These are phyloP conservation scores for Hansenula lynferdii DNA, from an alignment of 1,139 yeast genomes.

Conservation along the genomic window DNA sequence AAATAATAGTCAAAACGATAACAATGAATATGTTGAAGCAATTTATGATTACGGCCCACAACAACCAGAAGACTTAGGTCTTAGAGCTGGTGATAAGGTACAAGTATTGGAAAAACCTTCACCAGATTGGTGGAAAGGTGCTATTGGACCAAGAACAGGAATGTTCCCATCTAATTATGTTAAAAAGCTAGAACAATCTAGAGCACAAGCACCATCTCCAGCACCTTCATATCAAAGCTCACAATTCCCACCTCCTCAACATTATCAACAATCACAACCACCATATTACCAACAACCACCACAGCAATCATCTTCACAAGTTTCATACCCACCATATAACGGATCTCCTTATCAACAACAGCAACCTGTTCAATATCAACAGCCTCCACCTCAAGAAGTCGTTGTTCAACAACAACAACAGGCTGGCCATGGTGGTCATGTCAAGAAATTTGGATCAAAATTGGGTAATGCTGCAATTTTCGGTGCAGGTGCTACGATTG, in stretches of 20 bases:
- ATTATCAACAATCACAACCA: constrained; percentile 8
- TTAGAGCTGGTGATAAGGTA: constrained; percentile 63
- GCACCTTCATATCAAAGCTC: constrained; percentile 14
- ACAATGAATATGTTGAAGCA: constrained; percentile 50
- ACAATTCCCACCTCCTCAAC: constrained; percentile 11
- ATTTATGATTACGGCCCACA: constrained; percentile 65
- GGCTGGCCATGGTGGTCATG: constrained; percentile 27
- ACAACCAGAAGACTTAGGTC: constrained; percentile 66
- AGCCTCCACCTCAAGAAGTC: constrained; percentile 21
- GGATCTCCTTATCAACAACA: constrained; percentile 23
- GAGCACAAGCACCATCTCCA: constrained; percentile 5
- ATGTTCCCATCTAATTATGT: constrained; percentile 92
- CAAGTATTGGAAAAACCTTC: constrained; percentile 71
- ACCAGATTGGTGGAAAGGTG: constrained; percentile 91
- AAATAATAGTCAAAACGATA: background rate
- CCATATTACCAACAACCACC: constrained; percentile 42
- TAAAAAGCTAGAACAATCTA: constrained; percentile 35
- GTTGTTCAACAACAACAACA: constrained; percentile 20
- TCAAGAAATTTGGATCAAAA: constrained; percentile 74
- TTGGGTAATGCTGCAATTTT: constrained; percentile 90
- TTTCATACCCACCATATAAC: constrained; percentile 23
- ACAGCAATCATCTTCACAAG: too few species aligned
- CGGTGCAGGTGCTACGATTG: constrained; percentile 97
- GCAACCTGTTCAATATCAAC: constrained; percentile 19
- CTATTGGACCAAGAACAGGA: constrained; percentile 55